Conservation (phyloP, 805 yeast species). For the Huiozyma naganishii region DNA sequence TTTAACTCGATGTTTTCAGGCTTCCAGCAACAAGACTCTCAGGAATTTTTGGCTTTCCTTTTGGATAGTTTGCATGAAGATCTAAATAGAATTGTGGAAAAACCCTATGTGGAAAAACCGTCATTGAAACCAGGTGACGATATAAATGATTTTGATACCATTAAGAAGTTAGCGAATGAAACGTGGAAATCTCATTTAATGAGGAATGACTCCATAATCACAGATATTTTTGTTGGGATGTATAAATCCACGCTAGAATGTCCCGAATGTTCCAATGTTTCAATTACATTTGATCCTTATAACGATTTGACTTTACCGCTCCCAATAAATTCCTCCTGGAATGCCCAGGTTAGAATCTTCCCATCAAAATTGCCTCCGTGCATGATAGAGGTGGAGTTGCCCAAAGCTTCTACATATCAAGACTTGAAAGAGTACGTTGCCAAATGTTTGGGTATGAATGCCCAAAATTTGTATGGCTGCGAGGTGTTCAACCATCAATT, state of each 20-base stretch:
- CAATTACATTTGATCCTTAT: slow-evolving; percentile 89
- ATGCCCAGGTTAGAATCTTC: slow-evolving; percentile 48
- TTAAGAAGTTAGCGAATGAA: slow-evolving; percentile 52
- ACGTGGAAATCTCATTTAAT: slow-evolving; percentile 74
- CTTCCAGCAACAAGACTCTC: slow-evolving; percentile 89
- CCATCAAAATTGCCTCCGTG: slow-evolving; percentile 44
- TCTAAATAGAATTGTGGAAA: slow-evolving; percentile 66
- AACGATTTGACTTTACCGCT: slow-evolving; percentile 83
- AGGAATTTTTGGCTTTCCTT: slow-evolving; percentile 81
- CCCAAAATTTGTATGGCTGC: slow-evolving; percentile 36
- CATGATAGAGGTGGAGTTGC: slow-evolving; percentile 59
- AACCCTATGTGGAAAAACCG: slow-evolving; percentile 86
- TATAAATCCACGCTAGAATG: slow-evolving; percentile 86
- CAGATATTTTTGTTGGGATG: slow-evolving; percentile 81
- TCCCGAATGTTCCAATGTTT: slow-evolving; percentile 69
- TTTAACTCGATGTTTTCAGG: slow-evolving; percentile 77
- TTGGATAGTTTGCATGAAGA: slow-evolving; percentile 92
- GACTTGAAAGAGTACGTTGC: slow-evolving; percentile 56
- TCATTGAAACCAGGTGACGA: slow-evolving; percentile 54
- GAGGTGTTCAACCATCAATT: slow-evolving; percentile 61
- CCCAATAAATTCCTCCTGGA: slow-evolving; percentile 70
- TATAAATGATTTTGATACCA: slow-evolving; percentile 40
- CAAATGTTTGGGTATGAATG: slow-evolving; percentile 29
- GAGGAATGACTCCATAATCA: slow-evolving; percentile 76
- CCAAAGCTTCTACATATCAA: slow-evolving; percentile 49